A percentile compares a stretch with the other conserved stretches of the same genome.
phyloP scores from a whole-genome alignment of 148 eudicot species.

The Camellia sinensis region DNA sequence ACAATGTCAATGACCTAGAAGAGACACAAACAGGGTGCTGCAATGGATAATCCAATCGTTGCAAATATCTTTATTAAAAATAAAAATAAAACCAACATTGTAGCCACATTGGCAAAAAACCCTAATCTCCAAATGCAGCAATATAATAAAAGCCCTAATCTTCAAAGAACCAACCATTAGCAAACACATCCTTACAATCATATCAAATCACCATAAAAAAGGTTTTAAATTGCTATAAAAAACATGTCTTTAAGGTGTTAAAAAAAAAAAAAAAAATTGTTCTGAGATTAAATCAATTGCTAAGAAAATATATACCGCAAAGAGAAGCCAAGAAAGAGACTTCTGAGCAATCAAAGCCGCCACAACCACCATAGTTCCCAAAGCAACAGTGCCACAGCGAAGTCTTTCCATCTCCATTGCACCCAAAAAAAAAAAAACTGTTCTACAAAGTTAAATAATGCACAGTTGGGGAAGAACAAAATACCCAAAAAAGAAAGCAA shows the following conservation, averaged over 20 bases:
- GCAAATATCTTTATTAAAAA: neutral
- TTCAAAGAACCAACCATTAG: neutral
- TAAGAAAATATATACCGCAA: neutral
- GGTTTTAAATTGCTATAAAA: neutral
- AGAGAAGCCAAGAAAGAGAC: slow-evolving; percentile 18
- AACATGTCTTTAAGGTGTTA: neutral
- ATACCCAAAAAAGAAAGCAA: neutral
- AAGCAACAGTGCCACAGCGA: slow-evolving; percentile 6
- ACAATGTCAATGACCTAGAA: neutral
- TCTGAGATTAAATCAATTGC: neutral
- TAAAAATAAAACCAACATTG: neutral
- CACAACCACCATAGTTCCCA: slow-evolving; percentile 1
- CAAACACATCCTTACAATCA: too few species aligned
- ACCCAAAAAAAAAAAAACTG: neutral
- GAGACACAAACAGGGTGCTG: neutral
- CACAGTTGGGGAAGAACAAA: neutral
- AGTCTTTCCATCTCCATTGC: slow-evolving; percentile 24
- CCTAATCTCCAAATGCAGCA: too few species aligned
- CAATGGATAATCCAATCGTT: neutral
- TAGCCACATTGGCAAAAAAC: too few species aligned
- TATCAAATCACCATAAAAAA: neutral
- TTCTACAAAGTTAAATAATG: neutral
- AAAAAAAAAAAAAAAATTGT: neutral
- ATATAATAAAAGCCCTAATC: neutral
- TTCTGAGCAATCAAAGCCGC: slow-evolving; percentile 14